A percentile compares a stretch with the other conserved stretches of the same genome.
phyloP scores from a whole-genome alignment of 1,284 basidiomycete species.

The Ustilago curta region DNA sequence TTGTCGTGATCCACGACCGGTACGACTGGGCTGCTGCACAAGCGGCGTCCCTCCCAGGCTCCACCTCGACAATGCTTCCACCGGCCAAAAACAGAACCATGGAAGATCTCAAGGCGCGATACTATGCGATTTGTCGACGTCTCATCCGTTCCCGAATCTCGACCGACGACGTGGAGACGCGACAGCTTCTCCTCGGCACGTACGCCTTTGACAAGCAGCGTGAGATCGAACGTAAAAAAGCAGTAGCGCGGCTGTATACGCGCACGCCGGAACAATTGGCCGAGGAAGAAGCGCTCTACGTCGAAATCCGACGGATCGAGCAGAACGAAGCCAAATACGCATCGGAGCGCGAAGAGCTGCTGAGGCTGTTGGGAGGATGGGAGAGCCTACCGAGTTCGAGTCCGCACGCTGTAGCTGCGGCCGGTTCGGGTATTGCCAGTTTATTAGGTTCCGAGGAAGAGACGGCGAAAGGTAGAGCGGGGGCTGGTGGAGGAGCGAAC shows the following conservation, averaged over 20 bases:
- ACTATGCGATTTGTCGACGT: conserved; percentile 90
- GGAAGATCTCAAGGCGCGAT: conserved; percentile 93
- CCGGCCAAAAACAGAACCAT: conserved; percentile 44
- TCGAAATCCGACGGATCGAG: conserved; percentile 92
- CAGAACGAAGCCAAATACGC: conserved; percentile 91
- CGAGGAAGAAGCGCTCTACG: conserved; percentile 94
- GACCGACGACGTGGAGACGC: conserved; percentile 60
- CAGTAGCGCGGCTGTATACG: conserved; percentile 84
- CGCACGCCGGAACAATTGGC: conserved; percentile 88
- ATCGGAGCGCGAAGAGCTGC: conserved; percentile 87
- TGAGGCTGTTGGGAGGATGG: conserved; percentile 77
- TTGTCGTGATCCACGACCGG: conserved; percentile 89
- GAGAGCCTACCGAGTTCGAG: conserved; percentile 64
- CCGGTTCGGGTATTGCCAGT: conserved; percentile 61
- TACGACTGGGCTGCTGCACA: conserved; percentile 76
- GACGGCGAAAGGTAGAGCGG: conserved; percentile 16
- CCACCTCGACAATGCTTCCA: background rate
- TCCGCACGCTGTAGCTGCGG: conserved; percentile 58
- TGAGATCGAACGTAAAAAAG: conserved; percentile 88
- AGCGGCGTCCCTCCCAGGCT: conserved; percentile 14
- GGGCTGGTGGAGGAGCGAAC: conserved; percentile 20
- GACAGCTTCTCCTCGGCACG: conserved; percentile 63
- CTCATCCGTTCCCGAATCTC: conserved; percentile 79
- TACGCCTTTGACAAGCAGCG: conserved; percentile 76
- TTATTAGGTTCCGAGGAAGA: conserved; percentile 33